Conservation (phyloP, 192 early-diverging fungal genomes). For the Chytriomyces hyalinus region DNA sequence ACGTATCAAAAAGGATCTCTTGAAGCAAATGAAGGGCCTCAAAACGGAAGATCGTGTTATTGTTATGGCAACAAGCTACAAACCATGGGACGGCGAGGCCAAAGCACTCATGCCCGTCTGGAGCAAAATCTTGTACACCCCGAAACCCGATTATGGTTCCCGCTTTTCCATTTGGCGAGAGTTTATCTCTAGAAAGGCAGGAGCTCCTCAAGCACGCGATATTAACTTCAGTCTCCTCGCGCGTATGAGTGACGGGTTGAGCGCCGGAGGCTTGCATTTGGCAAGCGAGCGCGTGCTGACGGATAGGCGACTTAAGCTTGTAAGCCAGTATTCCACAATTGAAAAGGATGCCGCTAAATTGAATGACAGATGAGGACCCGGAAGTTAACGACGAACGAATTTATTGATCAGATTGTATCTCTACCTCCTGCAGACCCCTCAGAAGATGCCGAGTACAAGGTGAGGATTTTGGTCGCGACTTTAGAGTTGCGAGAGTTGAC, state of each 20-base stretch:
- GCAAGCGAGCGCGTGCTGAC: constrained; percentile 52
- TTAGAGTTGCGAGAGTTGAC: neutral
- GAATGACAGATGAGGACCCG: constrained; percentile 39
- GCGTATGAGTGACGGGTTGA: constrained; percentile 52
- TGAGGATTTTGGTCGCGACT: constrained; percentile 30
- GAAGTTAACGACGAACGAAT: constrained; percentile 54
- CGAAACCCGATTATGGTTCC: constrained; percentile 57
- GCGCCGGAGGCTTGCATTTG: constrained; percentile 50
- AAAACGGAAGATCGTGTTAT: constrained; percentile 55
- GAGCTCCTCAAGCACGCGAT: constrained; percentile 12
- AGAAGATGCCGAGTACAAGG: constrained; percentile 55
- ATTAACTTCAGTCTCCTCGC: constrained; percentile 56
- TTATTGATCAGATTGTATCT: constrained; percentile 58
- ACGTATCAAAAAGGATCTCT: constrained; percentile 65
- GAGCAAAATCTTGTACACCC: constrained; percentile 46
- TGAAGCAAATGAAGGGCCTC: constrained; percentile 60
- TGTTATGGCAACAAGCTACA: constrained; percentile 55
- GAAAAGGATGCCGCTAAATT: neutral
- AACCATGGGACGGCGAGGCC: constrained; percentile 66
- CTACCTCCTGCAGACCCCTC: constrained; percentile 48
- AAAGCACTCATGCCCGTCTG: constrained; percentile 56
- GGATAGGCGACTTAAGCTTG: constrained; percentile 52
- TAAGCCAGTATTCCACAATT: constrained; percentile 18
- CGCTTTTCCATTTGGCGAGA: constrained; percentile 51
- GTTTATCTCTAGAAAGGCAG: constrained; percentile 42